Evolutionary conservation across 2,329 filamentous ascomycete genomes (phyloP), one percentile per base, ranked within the genome.

Genomic region (Phaeosphaeria sp.): DNA sequence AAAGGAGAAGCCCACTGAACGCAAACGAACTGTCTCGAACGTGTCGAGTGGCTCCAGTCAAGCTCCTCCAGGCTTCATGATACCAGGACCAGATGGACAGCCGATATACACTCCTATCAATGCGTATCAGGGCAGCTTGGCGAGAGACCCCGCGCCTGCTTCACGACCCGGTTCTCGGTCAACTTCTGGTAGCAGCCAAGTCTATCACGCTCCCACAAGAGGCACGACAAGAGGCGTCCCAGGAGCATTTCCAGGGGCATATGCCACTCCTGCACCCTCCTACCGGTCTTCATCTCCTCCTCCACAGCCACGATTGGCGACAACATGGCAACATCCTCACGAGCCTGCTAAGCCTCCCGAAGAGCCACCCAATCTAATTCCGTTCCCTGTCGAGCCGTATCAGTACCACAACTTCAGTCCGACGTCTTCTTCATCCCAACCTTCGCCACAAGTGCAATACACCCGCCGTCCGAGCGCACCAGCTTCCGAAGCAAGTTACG

Each of bases 71-170:
- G 81, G 82, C 65, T 80, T 83, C 69, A 65, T 84, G 63, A 69
- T 84, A 21, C 75, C 78, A 56, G 79, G 81, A 17, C 77, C 81
- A 39, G 81, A 84, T 65, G 81, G 83, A 51, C 73, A 78, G 55
- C 74, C 79, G 2, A 73, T 79, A 8, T 84, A 82, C 57, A 67
- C 73, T 27, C 76, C 81, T n/a, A 73, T 81, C 44, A 80, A 69
- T 43, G 60, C 77, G 18, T 79, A 81, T 52, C 78, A 79, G 55
- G 64, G 68, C 47, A 72, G 71, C 71, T 69, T 63, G 70, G 70
- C 47, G 66, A 73, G 58, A 74, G 76, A 71, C 71, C 70, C 55
- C 39, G 57, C 52, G 2, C 60, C 65, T n/a, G 65, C 70, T 27
- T 76, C 77, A 24, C 80, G 79, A 18, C 80, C 82, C n/a, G 77